Evolutionary conservation across 176 grass and related monocot genomes (phyloP).

Genomic region (Dendrocalamus sinicus): DNA sequence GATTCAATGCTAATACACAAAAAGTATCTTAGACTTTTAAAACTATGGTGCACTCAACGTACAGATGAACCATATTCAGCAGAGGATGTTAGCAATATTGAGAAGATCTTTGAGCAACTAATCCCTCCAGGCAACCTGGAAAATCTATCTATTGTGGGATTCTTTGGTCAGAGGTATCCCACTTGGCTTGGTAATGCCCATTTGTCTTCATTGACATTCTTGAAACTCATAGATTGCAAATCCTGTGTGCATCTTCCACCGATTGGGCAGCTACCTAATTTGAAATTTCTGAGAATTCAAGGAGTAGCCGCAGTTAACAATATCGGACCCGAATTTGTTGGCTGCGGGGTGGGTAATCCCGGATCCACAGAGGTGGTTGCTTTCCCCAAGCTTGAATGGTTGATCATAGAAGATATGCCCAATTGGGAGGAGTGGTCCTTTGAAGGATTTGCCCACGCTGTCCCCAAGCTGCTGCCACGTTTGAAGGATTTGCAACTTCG

Average conservation of each 20-base stretch:
- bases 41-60: not conserved
- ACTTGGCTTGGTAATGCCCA: not conserved
- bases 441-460: no score
- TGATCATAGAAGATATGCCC: slow-evolving; percentile 23
- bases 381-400: slow-evolving; percentile 2
- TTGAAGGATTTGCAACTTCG: not conserved
- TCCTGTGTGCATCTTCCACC: slow-evolving; percentile 28
- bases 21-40: not conserved
- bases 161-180: slow-evolving; percentile 20
- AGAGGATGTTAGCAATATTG: slow-evolving; percentile 6
- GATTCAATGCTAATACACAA: slow-evolving; percentile 6
- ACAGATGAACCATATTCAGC: not conserved
- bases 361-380: not conserved
- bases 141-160: accelerated
- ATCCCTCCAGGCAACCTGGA: slow-evolving; percentile 14
- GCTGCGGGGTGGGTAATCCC: not conserved
- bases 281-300: slow-evolving; percentile 30
- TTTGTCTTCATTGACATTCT: not conserved
- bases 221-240: not conserved
- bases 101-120: slow-evolving; percentile 31
- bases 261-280: slow-evolving; percentile 31
- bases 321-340: slow-evolving; percentile 41
- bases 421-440: slow-evolving; percentile 55
- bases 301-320: slow-evolving; percentile 24
- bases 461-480: no score